Base-by-base conservation (phyloP, 192 early-diverging fungal genomes). In the Coemansia interrupta region DNA sequence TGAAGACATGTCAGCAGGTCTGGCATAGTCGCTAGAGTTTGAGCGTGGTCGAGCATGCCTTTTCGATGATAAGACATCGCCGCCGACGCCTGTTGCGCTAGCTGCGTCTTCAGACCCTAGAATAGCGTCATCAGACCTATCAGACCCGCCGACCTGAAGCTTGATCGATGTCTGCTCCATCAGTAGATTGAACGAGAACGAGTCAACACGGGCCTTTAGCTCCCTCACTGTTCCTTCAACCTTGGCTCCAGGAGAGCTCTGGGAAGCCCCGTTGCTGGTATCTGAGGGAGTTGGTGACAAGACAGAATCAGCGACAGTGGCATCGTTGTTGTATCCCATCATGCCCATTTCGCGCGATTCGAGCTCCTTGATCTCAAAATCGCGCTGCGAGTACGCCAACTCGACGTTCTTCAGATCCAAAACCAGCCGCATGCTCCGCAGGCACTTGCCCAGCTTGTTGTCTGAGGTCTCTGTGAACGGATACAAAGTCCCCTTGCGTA, bases 311-410 rank as follows among this genome's bases (percentile, higher is more conserved):
- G 46, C 56, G 11, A 44, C 29, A 5, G 44, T 11, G 8, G 42
- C 30, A 11, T 49, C 30, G 30, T 63, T 55, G 13, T 63, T 60
- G 22, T 65, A 72, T 11, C 67, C 73, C 26, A 76, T 44, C 7
- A 61, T 55, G 20, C 51, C 61, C 18, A 74, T 15, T 54, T 80
- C 77, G 7, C 71, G 54, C 14, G 77, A 61, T 54, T 80, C 77
- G 10, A 80, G 60, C 61, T 80, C 77, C 58, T 80, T 80, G 44
- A 80, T 60, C 54, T 80, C 77, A 59, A 70, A 64, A 46, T 70
- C 72, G 20, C 77, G 71, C 64, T 80, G 77, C 29, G 77, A 73
- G 52, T 67, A 74, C 23, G 77, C 63, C 48, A 80, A 58, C 64
- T 80, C 77, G 28, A 80, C 71, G 30, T 59, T 73, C 39, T 64